These are phyloP conservation scores for Scenedesmus sp. DNA, from an alignment of 163 green algal species.

Conservation along the genomic window DNA sequence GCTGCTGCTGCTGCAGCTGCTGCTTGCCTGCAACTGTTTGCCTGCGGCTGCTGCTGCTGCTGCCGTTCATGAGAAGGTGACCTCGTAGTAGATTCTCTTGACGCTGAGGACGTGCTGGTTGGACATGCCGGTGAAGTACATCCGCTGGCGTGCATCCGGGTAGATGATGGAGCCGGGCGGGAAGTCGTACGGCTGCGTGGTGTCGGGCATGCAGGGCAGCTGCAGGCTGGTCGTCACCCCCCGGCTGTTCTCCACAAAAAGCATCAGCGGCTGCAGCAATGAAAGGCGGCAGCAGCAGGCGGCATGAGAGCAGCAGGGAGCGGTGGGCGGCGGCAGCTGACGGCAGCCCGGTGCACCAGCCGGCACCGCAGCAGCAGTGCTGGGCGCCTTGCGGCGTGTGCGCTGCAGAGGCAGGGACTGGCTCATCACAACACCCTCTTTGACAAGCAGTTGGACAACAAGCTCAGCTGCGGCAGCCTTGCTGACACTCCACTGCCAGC, in stretches of 20 bases:
- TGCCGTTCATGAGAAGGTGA: background rate
- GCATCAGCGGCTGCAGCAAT: background rate
- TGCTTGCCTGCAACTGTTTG: too few relatives aligned
- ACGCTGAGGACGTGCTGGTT: constrained; percentile 18
- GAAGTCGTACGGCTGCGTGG: constrained; percentile 8
- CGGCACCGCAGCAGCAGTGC: too few relatives aligned
- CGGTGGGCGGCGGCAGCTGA: too few relatives aligned
- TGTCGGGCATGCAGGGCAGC: background rate
- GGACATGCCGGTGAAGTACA: constrained; percentile 9
- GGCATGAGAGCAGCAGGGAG: background rate
- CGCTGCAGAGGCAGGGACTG: background rate
- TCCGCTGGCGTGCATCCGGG: background rate
- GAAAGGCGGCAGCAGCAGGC: background rate
- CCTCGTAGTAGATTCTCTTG: background rate
- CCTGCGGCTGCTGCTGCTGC: background rate
- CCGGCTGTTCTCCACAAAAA: background rate
- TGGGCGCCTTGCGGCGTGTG: too few relatives aligned
- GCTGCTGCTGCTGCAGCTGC: background rate
- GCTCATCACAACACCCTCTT: background rate
- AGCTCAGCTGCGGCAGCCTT: too few relatives aligned
- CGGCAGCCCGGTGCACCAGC: background rate
- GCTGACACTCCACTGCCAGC: too few relatives aligned
- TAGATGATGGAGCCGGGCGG: background rate
- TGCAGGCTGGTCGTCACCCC: background rate
- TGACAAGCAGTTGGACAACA: too few relatives aligned